Evolutionary conservation across 768 basidiomycete species (phyloP).

Genomic region (Dioszegia aurantiaca): DNA sequence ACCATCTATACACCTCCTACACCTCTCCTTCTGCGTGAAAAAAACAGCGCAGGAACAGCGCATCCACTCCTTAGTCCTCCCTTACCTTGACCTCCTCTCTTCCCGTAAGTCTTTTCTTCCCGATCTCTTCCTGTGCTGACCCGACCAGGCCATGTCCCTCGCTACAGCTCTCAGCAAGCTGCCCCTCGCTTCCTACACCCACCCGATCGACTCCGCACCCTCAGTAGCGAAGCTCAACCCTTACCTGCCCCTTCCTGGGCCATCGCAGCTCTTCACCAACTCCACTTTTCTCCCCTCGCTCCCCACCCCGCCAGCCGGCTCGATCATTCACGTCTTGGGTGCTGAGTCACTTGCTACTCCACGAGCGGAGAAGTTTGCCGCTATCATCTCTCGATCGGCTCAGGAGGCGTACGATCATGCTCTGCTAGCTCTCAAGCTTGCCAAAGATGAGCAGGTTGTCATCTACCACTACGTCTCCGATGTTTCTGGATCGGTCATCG

Average conservation of each 20-base stretch:
- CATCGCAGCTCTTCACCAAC: constrained; percentile 42
- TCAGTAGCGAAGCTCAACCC: constrained; percentile 39
- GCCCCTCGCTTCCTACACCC: constrained; percentile 35
- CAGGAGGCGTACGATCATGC: constrained; percentile 89
- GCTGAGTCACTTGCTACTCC: constrained; percentile 30
- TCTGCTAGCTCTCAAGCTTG: constrained; percentile 76
- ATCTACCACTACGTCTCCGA: constrained; percentile 79
- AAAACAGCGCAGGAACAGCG: too few relatives aligned
- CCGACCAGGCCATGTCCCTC: constrained; percentile 22
- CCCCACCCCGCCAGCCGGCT: constrained; percentile 24
- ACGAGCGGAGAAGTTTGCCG: constrained; percentile 55
- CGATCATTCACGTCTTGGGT: constrained; percentile 38
- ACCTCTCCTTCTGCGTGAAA: too few relatives aligned
- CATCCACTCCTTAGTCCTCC: not conserved
- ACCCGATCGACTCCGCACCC: constrained; percentile 35
- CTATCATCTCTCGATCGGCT: constrained; percentile 70
- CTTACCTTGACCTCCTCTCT: not conserved
- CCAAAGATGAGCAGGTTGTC: constrained; percentile 65
- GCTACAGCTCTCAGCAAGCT: constrained; percentile 32
- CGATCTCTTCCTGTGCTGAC: not conserved
- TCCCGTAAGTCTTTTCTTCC: not conserved
- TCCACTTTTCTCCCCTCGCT: constrained; percentile 38
- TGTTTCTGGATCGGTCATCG: constrained; percentile 54
- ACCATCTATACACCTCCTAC: too few relatives aligned
- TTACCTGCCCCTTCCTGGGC: constrained; percentile 37